Evolutionary conservation across 2,329 filamentous ascomycete species (phyloP).

Genomic region (Biscogniauxia marginata): DNA sequence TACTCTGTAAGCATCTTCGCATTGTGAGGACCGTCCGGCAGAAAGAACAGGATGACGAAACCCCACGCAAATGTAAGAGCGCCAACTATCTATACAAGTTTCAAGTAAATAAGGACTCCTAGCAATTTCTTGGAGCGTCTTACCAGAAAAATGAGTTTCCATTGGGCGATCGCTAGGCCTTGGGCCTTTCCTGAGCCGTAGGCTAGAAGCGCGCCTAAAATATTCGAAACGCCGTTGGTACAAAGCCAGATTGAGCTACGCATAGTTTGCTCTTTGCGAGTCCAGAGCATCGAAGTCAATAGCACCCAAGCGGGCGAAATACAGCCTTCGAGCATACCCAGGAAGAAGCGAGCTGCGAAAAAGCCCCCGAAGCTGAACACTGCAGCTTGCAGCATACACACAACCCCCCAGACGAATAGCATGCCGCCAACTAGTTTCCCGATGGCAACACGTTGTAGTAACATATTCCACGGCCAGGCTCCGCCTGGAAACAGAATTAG

Average conservation of each 20-base stretch:
- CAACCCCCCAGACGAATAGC: conserved; percentile 43
- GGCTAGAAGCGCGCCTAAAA: conserved; percentile 19
- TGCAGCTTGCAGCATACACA: conserved; percentile 27
- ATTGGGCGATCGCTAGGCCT: conserved; percentile 23
- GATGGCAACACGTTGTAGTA: conserved; percentile 42
- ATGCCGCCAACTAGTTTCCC: conserved; percentile 41
- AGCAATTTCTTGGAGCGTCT: background rate
- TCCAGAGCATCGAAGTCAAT: conserved; percentile 29
- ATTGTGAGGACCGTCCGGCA: conserved; percentile 38
- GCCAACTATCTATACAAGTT: conserved; percentile 31
- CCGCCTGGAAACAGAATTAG: conserved; percentile 20
- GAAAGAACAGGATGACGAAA: conserved; percentile 24
- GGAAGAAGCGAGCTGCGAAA: conserved; percentile 27
- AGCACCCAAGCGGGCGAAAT: conserved; percentile 27
- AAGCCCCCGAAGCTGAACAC: conserved; percentile 27
- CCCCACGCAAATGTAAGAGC: conserved; percentile 28
- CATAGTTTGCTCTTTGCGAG: conserved; percentile 31
- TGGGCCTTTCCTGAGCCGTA: conserved; percentile 19
- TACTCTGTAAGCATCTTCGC: conserved; percentile 38
- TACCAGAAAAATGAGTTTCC: conserved; percentile 35
- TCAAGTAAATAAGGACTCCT: background rate
- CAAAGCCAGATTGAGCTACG: conserved; percentile 25
- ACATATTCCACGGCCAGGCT: conserved; percentile 39
- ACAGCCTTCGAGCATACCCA: conserved; percentile 27
- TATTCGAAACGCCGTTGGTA: conserved; percentile 22